phyloP scores from a whole-genome alignment of 208 protist species.

The Porcisia hertigi region DNA sequence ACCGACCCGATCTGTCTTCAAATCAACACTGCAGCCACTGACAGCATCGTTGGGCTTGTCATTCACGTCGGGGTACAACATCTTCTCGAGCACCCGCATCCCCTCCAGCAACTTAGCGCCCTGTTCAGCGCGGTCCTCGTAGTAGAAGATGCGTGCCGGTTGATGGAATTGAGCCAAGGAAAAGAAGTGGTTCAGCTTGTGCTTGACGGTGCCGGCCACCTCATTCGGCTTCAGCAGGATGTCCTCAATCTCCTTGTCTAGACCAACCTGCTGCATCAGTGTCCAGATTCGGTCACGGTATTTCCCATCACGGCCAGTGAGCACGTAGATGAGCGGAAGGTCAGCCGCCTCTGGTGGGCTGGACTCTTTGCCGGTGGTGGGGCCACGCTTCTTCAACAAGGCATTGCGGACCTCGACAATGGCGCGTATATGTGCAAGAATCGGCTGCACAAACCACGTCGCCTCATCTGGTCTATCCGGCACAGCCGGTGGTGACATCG shows the following conservation, averaged over 20 bases:
- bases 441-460: conserved; percentile 30
- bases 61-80: conserved; percentile 23
- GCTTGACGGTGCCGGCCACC: conserved; percentile 66
- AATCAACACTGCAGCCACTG: background rate
- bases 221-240: conserved; percentile 77
- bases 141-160: conserved; percentile 69
- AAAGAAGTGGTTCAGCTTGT: conserved; percentile 72
- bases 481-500: conserved; percentile 69
- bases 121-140: conserved; percentile 80
- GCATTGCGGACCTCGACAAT: conserved; percentile 19
- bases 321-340: conserved; percentile 50
- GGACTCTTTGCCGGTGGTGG: background rate
- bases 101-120: conserved; percentile 53
- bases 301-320: conserved; percentile 73
- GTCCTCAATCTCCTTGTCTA: conserved; percentile 41
- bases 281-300: conserved; percentile 60
- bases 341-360: background rate
- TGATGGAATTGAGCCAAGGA: conserved; percentile 44
- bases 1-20: conserved; percentile 20
- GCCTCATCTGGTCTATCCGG: conserved; percentile 38
- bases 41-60: background rate
- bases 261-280: conserved; percentile 50
- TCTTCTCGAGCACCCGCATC: conserved; percentile 46
- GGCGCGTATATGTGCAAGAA: conserved; percentile 34
- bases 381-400: background rate